phyloP scores from a whole-genome alignment of 495 filamentous ascomycete species.

The Xylaria castorea region DNA sequence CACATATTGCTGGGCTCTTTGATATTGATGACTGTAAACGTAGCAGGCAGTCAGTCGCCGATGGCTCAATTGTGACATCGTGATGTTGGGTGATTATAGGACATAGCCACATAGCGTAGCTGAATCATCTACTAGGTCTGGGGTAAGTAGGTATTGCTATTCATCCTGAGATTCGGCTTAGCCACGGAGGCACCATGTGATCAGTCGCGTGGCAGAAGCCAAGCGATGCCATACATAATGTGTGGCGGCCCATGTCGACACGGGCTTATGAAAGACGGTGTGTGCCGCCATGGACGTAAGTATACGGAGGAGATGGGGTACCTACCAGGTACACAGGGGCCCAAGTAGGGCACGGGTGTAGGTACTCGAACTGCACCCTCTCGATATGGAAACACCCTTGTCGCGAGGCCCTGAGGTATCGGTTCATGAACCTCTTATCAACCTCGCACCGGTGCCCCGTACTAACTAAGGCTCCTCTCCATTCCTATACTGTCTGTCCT shows the following conservation, averaged over 20 bases:
- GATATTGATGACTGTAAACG: conserved; percentile 13
- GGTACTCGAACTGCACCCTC: not conserved
- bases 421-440: conserved; percentile 23
- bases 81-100: conserved; percentile 14
- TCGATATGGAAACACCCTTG: not conserved
- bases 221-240: conserved; percentile 26
- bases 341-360: not conserved
- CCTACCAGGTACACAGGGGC: not conserved
- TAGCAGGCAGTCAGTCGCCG: conserved; percentile 9
- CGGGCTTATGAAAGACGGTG: conserved; percentile 30
- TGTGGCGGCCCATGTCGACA: conserved; percentile 20
- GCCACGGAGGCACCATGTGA: conserved; percentile 23
- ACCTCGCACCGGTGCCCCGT: conserved; percentile 6
- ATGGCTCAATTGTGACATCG: not conserved
- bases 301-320: conserved; percentile 7
- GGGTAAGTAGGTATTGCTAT: not conserved
- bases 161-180: conserved; percentile 11
- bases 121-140: conserved; percentile 9
- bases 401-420: not conserved
- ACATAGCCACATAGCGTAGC: conserved; percentile 10
- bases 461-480: not conserved
- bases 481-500: not conserved
- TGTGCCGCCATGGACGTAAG: conserved; percentile 3
- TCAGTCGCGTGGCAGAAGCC: conserved; percentile 32
- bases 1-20: conserved; percentile 22